Evolutionary conservation across 257 asterid species (phyloP).

Genomic region (Linaria vulgaris): DNA sequence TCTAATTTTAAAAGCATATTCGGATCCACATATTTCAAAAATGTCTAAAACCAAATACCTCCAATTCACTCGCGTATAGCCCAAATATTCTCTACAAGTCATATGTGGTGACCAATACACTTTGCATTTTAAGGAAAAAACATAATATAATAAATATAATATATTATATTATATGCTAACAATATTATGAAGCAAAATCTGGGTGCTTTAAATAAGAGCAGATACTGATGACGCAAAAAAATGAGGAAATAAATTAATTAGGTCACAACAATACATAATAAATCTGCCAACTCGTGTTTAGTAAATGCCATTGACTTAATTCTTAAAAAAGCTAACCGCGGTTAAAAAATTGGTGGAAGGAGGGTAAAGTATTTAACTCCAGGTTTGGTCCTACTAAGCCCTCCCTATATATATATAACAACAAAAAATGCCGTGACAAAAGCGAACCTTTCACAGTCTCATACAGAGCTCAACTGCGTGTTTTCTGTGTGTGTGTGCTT

Average conservation of each 20-base stretch:
- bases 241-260: conserved; percentile 24
- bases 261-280: too few relatives aligned
- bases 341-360: conserved; percentile 21
- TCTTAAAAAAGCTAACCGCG: conserved; percentile 10
- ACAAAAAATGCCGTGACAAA: conserved; percentile 4
- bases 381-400: too few relatives aligned
- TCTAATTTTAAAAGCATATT: too few relatives aligned
- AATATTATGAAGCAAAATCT: conserved; percentile 6
- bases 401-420: not conserved
- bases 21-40: too few relatives aligned
- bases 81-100: too few relatives aligned
- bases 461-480: conserved; percentile 7
- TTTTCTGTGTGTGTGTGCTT: conserved; percentile 17
- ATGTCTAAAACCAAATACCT: too few relatives aligned
- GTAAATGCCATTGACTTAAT: conserved; percentile 22
- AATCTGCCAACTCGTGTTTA: conserved; percentile 17
- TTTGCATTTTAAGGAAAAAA: too few relatives aligned
- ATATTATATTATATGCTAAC: too few relatives aligned
- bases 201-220: conserved; percentile 12
- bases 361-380: conserved; percentile 26
- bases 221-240: conserved; percentile 20
- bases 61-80: too few relatives aligned
- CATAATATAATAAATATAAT: too few relatives aligned
- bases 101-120: too few relatives aligned
- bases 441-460: conserved; percentile 12